A percentile compares a stretch with the other conserved stretches of the same genome.
These are phyloP conservation scores for Raphidocelis subcapitata DNA, from an alignment of 139 green algal genomes.

Conservation along the genomic window DNA sequence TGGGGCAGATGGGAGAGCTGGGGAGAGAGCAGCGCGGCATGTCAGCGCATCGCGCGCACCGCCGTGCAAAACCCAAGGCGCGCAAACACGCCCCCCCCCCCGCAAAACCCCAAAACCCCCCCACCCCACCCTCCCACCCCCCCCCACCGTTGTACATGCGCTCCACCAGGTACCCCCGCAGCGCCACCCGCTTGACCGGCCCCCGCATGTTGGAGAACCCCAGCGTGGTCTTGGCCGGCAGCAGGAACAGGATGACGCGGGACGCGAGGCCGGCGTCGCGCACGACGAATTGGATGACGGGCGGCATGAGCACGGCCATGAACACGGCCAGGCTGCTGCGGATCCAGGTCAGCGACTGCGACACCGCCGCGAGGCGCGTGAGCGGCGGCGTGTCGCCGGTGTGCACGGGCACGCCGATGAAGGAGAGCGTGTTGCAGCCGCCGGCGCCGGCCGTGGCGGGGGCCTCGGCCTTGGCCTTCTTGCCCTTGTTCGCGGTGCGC, in stretches of 20 bases:
- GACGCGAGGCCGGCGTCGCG: background rate
- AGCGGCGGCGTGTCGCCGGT: background rate
- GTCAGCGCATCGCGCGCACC: too few relatives aligned
- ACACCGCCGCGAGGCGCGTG: background rate
- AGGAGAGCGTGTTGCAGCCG: constrained; percentile 31
- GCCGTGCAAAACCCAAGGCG: too few relatives aligned
- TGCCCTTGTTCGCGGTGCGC: too few relatives aligned
- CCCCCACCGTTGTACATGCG: constrained; percentile 20
- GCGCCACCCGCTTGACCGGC: background rate
- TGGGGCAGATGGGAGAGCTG: too few relatives aligned
- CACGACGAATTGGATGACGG: constrained; percentile 22
- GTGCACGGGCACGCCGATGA: constrained; percentile 25
- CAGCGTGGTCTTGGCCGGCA: constrained; percentile 19
- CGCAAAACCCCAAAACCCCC: too few relatives aligned
- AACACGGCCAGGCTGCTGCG: constrained; percentile 17
- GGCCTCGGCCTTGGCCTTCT: too few relatives aligned
- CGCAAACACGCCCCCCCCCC: too few relatives aligned
- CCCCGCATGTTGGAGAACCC: constrained; percentile 31
- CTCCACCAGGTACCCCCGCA: constrained; percentile 6
- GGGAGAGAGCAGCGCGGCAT: too few relatives aligned
- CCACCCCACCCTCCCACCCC: too few relatives aligned
- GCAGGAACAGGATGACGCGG: constrained; percentile 1
- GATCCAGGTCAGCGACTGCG: constrained; percentile 17
- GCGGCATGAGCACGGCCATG: constrained; percentile 23
- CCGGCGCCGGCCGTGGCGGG: background rate